Base-by-base conservation (phyloP, 441 rosid species). In the Arabidopsis lyrata region DNA sequence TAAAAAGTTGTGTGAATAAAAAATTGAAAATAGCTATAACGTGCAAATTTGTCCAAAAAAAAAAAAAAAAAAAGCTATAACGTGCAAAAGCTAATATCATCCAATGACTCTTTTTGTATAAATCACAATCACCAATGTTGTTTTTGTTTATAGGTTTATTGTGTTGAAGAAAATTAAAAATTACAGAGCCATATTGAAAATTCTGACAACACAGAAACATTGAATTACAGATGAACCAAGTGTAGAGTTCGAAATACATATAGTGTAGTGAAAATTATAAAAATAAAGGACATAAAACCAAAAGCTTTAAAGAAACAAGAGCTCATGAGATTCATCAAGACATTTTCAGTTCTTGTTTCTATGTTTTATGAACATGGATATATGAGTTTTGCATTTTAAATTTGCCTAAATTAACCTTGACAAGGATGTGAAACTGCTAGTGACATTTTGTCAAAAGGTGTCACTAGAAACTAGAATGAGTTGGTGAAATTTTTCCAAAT, bases 361-460 rank as follows among this genome's bases (percentile, higher is more conserved):
- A 16, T 47, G 52, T 16, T 8, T 6, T 6, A 45, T 45, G 16
- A 42, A 42, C n/a, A 45, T 45, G 20, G 15, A 44, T 35, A 36
- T 35, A 12, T 35, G 16, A 7, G 14, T 3, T 6, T 39, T 38
- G 44, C 13, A 8, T 60, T 18, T 60, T 42, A 7, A 8, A 0
- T 41, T 41, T 61, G 10, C 14, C 14, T 5, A 61, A 8, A 49
- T 49, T 16, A 50, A 34, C 35, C 14, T 36, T 65, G 60, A 66
- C 5, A 66, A 52, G 50, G 70, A 50, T 50, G 70, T 12, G 48
- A n/a, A 66, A 66, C 59, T 34, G 41, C 1, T 5, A 16, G 49
- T 35, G 49, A 35, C 41, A 31, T 9, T 52, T 66, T 66, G 47
- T 66, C 70, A 36, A 66, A 66, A 66, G 27, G 10, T 34, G 20